phyloP scores from a whole-genome alignment of 108 stramenopile species.

The Conticribra weissflogii region DNA sequence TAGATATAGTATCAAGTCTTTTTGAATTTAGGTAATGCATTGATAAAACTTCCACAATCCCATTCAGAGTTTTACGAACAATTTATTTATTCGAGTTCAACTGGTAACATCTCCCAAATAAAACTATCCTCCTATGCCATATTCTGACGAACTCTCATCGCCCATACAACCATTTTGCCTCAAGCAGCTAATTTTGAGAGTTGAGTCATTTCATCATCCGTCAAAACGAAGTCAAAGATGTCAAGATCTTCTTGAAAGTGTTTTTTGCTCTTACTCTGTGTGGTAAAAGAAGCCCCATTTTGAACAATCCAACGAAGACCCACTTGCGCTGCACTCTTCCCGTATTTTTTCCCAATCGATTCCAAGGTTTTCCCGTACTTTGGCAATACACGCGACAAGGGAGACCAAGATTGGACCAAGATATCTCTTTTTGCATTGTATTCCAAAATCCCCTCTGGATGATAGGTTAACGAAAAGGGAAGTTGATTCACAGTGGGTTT shows the following conservation, averaged over 20 bases:
- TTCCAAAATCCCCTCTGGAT: constrained; percentile 57
- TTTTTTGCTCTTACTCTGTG: constrained; percentile 60
- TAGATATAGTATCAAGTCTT: too few species aligned
- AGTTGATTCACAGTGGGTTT: constrained; percentile 80
- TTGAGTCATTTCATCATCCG: constrained; percentile 66
- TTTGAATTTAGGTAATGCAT: too few species aligned
- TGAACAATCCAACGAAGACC: constrained; percentile 82
- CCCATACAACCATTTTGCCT: neutral
- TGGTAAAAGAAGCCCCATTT: constrained; percentile 67
- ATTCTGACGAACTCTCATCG: too few species aligned
- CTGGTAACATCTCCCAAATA: too few species aligned
- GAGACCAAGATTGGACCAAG: constrained; percentile 81
- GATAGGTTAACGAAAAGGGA: constrained; percentile 68
- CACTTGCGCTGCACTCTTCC: constrained; percentile 77
- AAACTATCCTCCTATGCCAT: too few species aligned
- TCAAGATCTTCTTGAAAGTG: constrained; percentile 78
- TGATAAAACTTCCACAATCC: too few species aligned
- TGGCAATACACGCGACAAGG: constrained; percentile 54
- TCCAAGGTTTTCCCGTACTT: constrained; percentile 52
- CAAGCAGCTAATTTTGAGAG: constrained; percentile 30
- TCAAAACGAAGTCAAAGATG: constrained; percentile 78
- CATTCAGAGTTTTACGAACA: too few species aligned
- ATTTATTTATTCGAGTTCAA: too few species aligned
- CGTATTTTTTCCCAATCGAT: constrained; percentile 69
- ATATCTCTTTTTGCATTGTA: constrained; percentile 67